Percentiles rank a stretch among this genome's conserved stretches.
These are phyloP conservation scores for Chalaropsis ovoidea DNA, from an alignment of 2,329 filamentous ascomycete species.

Conservation along the genomic window DNA sequence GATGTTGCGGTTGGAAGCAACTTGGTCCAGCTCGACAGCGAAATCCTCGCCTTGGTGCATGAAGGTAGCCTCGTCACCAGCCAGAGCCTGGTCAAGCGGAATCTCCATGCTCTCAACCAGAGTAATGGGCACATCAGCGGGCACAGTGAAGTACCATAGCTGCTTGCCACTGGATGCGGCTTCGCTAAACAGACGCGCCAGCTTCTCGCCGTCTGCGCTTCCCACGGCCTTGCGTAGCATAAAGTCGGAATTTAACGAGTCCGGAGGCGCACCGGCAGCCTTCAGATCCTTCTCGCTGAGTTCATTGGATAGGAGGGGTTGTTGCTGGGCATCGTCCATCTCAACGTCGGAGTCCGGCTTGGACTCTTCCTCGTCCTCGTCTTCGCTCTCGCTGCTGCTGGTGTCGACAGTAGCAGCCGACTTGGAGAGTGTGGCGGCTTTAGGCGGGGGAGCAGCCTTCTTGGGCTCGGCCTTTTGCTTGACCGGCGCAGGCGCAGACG, in stretches of 20 bases:
- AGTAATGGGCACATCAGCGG: slow-evolving; percentile 57
- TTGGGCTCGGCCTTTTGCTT: slow-evolving; percentile 22
- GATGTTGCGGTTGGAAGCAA: slow-evolving; percentile 37
- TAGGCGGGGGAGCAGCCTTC: slow-evolving; percentile 24
- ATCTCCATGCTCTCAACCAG: slow-evolving; percentile 56
- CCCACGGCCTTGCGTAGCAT: slow-evolving; percentile 41
- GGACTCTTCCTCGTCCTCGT: slow-evolving; percentile 25
- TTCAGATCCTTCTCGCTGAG: slow-evolving; percentile 30
- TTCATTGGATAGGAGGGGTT: slow-evolving; percentile 26
- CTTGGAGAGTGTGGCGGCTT: slow-evolving; percentile 28
- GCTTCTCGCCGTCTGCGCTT: slow-evolving; percentile 36
- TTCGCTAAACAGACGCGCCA: slow-evolving; percentile 47
- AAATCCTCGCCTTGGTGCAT: slow-evolving; percentile 56
- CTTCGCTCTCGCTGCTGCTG: slow-evolving; percentile 17
- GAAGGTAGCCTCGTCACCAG: slow-evolving; percentile 44
- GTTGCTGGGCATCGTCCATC: slow-evolving; percentile 28
- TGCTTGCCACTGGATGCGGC: slow-evolving; percentile 58
- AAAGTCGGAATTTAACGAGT: slow-evolving; percentile 44
- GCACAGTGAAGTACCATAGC: slow-evolving; percentile 71
- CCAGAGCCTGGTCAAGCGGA: slow-evolving; percentile 42
- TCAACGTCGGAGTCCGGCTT: slow-evolving; percentile 27
- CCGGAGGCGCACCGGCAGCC: slow-evolving; percentile 27
- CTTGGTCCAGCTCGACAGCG: slow-evolving; percentile 45
- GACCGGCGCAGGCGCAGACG: slow-evolving; percentile 25
- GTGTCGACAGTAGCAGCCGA: not conserved